Evolutionary conservation across 495 filamentous ascomycete genomes (phyloP).

Genomic region (Penicillium manginii): DNA sequence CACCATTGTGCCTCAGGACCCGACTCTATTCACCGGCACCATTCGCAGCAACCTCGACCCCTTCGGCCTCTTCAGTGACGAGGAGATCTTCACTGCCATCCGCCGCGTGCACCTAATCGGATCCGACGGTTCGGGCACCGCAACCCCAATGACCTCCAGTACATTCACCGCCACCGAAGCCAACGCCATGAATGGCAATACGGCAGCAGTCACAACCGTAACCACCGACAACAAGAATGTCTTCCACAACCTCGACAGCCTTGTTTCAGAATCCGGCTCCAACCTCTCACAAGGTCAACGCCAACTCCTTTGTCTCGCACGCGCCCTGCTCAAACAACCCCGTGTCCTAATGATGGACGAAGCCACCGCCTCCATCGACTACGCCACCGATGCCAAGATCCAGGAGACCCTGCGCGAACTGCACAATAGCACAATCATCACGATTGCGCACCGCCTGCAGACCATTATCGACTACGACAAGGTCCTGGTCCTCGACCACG

Average conservation of each 20-base stretch:
- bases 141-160: slow-evolving; percentile 46
- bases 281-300: slow-evolving; percentile 97
- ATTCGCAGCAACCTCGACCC: slow-evolving; percentile 95
- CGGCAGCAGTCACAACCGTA: slow-evolving; percentile 27
- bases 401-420: slow-evolving; percentile 93
- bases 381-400: slow-evolving; percentile 92
- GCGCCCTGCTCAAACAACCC: slow-evolving; percentile 88
- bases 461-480: slow-evolving; percentile 98
- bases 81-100: slow-evolving; percentile 85
- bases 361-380: slow-evolving; percentile 97
- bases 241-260: slow-evolving; percentile 84
- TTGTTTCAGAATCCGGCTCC: slow-evolving; percentile 87
- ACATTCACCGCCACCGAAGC: slow-evolving; percentile 35
- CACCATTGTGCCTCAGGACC: slow-evolving; percentile 98
- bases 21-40: slow-evolving; percentile 95
- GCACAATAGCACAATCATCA: slow-evolving; percentile 86
- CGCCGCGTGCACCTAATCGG: slow-evolving; percentile 90
- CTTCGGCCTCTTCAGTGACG: slow-evolving; percentile 87
- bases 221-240: slow-evolving; percentile 80
- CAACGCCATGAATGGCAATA: slow-evolving; percentile 46
- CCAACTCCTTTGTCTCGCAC: slow-evolving; percentile 93
- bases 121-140: slow-evolving; percentile 52
- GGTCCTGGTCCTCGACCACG: slow-evolving; percentile 94
- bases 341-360: slow-evolving; percentile 98
- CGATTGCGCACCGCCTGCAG: slow-evolving; percentile 95